A percentile compares a stretch with the other conserved stretches of the same genome.
Evolutionary conservation across 257 asterid species (phyloP).

Genomic region (Craterostigma plantagineum): DNA sequence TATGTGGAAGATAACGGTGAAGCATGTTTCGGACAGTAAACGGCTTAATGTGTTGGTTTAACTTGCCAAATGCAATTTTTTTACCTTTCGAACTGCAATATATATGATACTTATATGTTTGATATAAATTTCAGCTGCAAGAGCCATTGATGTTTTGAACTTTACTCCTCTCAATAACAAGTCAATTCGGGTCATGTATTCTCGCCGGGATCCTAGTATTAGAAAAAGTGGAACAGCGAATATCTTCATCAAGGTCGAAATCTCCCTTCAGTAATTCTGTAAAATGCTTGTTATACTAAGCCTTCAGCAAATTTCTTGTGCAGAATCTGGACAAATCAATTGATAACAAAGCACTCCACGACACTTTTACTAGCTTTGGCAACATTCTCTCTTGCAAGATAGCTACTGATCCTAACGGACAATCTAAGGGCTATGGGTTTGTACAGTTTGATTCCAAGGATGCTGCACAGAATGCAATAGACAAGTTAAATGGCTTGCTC

Average conservation of each 20-base stretch:
- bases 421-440: conserved; percentile 55
- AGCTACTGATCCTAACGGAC: conserved; percentile 41
- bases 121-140: conserved; percentile 32
- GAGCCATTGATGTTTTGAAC: conserved; percentile 58
- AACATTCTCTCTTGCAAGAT: conserved; percentile 64
- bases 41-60: neutral
- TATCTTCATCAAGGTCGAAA: conserved; percentile 50
- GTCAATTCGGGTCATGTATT: conserved; percentile 51
- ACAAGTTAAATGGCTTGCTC: conserved; percentile 52
- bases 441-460: conserved; percentile 43
- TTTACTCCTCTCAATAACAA: conserved; percentile 54
- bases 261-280: neutral
- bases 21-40: too few species aligned
- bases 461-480: conserved; percentile 41
- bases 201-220: conserved; percentile 64
- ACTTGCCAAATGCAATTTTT: neutral
- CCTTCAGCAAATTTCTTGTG: conserved; percentile 3
- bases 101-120: neutral
- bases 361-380: conserved; percentile 50
- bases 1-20: too few species aligned
- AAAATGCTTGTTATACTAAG: neutral
- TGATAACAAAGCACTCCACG: conserved; percentile 48
- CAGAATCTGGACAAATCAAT: conserved; percentile 38
- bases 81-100: neutral
- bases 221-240: conserved; percentile 61